Evolutionary conservation across 805 yeast genomes (phyloP).

Genomic region (Osmozyma mogii): DNA sequence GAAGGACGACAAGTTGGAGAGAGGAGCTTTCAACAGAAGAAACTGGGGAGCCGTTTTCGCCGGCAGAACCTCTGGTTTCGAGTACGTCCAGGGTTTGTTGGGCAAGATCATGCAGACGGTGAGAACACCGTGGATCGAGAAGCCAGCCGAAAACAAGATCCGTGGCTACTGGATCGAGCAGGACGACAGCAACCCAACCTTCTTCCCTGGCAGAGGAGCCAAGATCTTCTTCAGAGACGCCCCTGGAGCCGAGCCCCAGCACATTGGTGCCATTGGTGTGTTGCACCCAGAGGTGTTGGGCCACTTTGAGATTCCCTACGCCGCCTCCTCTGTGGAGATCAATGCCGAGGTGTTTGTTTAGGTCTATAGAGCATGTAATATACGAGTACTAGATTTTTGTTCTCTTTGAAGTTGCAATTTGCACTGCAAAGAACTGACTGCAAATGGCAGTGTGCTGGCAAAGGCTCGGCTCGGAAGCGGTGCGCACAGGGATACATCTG

Average conservation of each 20-base stretch:
- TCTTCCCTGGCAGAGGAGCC: conserved; percentile 98
- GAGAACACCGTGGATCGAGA: conserved; percentile 76
- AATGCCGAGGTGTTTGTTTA: conserved; percentile 82
- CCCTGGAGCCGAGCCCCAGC: conserved; percentile 47
- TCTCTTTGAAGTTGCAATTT: no score
- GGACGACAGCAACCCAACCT: conserved; percentile 58
- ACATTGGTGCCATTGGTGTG: conserved; percentile 84
- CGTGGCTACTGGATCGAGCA: conserved; percentile 88
- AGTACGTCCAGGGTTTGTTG: conserved; percentile 85
- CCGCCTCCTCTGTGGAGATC: conserved; percentile 86
- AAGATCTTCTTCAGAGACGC: conserved; percentile 64
- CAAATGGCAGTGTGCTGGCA: no score
- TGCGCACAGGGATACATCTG: no score
- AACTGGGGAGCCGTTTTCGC: conserved; percentile 92
- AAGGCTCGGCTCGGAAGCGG: no score
- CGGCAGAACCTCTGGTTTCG: conserved; percentile 94
- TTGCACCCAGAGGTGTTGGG: conserved; percentile 90
- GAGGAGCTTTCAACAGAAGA: conserved; percentile 87
- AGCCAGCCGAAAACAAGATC: conserved; percentile 37
- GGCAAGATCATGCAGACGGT: conserved; percentile 95
- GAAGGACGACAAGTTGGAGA: conserved; percentile 71
- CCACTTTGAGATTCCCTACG: conserved; percentile 83
- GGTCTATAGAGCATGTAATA: conserved; percentile 2
- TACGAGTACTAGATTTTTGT: neutral
- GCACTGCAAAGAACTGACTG: no score